Evolutionary conservation across 2,329 filamentous ascomycete species (phyloP).

Genomic region (Elsinoe batatas): DNA sequence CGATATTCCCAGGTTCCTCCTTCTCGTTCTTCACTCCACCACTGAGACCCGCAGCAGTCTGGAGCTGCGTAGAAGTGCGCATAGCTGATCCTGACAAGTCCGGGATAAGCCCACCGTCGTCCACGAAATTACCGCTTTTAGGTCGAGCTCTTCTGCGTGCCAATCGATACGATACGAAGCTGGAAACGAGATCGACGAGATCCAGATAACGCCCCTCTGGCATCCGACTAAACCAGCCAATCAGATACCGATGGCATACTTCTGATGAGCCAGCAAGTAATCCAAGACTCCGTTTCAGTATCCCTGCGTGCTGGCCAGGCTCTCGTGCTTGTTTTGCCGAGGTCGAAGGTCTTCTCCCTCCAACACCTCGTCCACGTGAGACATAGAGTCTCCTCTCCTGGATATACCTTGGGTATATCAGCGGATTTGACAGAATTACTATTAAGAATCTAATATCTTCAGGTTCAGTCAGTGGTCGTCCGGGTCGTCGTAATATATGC

Average conservation of each 20-base stretch:
- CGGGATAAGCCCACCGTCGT: constrained; percentile 60
- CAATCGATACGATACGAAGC: constrained; percentile 74
- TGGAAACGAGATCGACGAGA: constrained; percentile 65
- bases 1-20: constrained; percentile 42
- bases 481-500: constrained; percentile 67
- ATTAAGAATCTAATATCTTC: constrained; percentile 68
- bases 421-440: constrained; percentile 68
- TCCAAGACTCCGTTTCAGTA: constrained; percentile 76
- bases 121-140: constrained; percentile 49
- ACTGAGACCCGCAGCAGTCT: constrained; percentile 59
- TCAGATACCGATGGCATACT: constrained; percentile 65
- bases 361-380: background rate
- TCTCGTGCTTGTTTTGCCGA: constrained; percentile 24
- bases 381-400: constrained; percentile 3
- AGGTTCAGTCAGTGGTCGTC: constrained; percentile 56
- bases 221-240: constrained; percentile 68
- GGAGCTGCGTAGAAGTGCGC: constrained; percentile 56
- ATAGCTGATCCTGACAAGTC: constrained; percentile 57
- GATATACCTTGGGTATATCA: constrained; percentile 46
- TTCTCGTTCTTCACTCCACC: constrained; percentile 42
- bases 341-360: constrained; percentile 15
- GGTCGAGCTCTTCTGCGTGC: constrained; percentile 60
- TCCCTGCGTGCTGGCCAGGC: constrained; percentile 64
- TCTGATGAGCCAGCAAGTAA: constrained; percentile 65
- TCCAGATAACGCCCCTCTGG: constrained; percentile 58